Evolutionary conservation across 176 grass and related monocot species (phyloP), one percentile per base, ranked within the genome.

Genomic region (Avena insularis): DNA sequence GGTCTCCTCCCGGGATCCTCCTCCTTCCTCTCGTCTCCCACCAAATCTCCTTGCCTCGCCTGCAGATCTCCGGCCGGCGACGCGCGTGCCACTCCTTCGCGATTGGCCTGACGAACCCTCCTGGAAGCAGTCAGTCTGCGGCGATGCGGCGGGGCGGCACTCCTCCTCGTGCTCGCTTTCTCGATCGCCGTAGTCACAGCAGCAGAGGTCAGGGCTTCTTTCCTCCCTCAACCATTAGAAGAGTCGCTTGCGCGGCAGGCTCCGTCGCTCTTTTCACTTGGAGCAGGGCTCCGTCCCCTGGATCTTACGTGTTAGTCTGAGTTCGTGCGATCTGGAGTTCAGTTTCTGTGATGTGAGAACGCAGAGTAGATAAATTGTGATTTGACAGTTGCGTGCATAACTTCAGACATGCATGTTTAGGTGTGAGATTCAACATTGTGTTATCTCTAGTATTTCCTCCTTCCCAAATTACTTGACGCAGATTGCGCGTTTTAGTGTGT

Each of bases 51-150:
- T 60, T 49, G 47, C 31, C 73, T 2, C 13, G 4, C 4, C 80
- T 74, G 57, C 89, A 85, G 89, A 88, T 91, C 89, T 81, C 85
- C 57, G 46, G 0, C 73, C 23, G 74, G 65, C 56, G 66, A 60
- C 79, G 65, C 25, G 59, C 5, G 55, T 20, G 8, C 46, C 69
- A 79, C 1, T 31, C 21, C 33, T 16, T 47, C 13, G 19, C 16
- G 64, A 55, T 82, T 35, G 1, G 57, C 2, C 4, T 59, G 14
- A 0, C 67, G 2, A 8, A 33, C 63, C 49, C 62, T 27, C 6
- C 31, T n/a, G 45, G 35, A 2, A 23, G 85, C 9, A 19, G 0
- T 36, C 35, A 1, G 63, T 0, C 23, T 5, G 49, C 75, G 75
- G 89, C 10, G 49, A 91, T 91, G 89, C 76, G 60, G 85, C 36